Base-by-base conservation (phyloP, 179 eudicot species). In the Beta lomatogona region DNA sequence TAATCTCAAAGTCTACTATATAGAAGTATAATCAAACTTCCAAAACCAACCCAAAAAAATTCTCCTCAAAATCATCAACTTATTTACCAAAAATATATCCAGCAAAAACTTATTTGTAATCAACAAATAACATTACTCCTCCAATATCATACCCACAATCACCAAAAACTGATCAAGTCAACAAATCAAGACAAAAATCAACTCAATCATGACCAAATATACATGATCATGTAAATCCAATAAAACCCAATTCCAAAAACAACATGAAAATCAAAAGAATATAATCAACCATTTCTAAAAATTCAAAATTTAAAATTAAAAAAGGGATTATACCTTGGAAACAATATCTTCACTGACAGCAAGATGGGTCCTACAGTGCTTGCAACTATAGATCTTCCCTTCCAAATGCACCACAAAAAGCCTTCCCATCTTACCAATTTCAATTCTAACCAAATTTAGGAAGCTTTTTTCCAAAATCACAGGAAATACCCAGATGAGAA, bases 371-470 rank as follows among this genome's bases (percentile, higher is more conserved):
- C 82, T 87, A 80, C 97, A 93, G 90, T 93, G 90, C 88, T 88
- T 93, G 90, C 98, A 94, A 79, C 90, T 87, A 82, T 94, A 94
- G 86, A 88, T 87, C 89, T 80, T 90, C 76, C 98, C 98, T 77
- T 94, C 97, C 82, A 94, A 90, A 85, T 84, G 83, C 60, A 93
- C 88, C 87, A 88, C 91, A 88, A 93, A 94, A 13, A 94, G 52
- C 73, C 97, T 90, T 70, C 98, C 97, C 98, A 91, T 94, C 54
- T 71, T 54, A 9, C 75, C 45, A 53, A 81, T 16, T 74, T 73
- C 72, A 66, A 65, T 68, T 59, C 69, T 79, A 59, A 59, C 76
- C 44, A 61, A 85, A 45, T 41, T 12, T 19, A 66, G 64, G 25
- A 36, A 80, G 21, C 13, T 10, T 22, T 22, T 22, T 55, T 19